Base-by-base conservation (phyloP, 495 filamentous ascomycete species). In the Aspergillus ellipticus region DNA sequence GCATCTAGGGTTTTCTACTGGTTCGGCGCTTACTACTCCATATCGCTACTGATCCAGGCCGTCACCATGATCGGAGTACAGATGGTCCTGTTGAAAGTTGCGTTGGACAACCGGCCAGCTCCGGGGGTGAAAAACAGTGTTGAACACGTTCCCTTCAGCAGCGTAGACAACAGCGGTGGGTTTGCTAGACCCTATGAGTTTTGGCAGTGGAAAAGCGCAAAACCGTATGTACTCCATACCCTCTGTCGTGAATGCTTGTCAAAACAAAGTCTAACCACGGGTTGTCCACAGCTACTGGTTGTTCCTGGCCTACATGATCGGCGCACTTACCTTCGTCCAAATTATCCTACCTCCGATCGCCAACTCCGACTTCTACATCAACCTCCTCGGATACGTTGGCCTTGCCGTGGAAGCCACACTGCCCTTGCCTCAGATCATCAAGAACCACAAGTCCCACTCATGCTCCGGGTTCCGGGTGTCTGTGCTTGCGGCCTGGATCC, bases 381-480 rank as follows among this genome's bases (percentile, higher is more conserved):
- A 74, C 10, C 51, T 88, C 11, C 83, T 95, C 49, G 94, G 94
- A 45, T 88, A 87, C 65, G 62, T 90, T 21, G 94, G 92, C n/a
- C 84, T 98, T 6, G 82, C 88, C 9, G 80, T 97, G 49, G 94
- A 98, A 73, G 94, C 94, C 2, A 88, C 79, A 7, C 86, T 98
- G 2, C 94, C 94, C 0, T 69, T 98, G 13, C 94, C 94, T 10
- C 94, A 98, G 72, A 87, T 97, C 20, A 41, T 96, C 22, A 75
- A 86, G 19, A 98, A 97, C 70, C 79, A 88, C 58, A 83, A 79
- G 20, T 83, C 86, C 0, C 81, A 81, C 43, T 93, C 89, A 4
- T 96, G 91, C 74, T 89, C 88, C 65, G 94, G 94, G 8, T 96
- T 98, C 74, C 83, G 94, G 3, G 42, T 96, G 6, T 92, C 86